Conservation (phyloP, 768 basidiomycete genomes). For the Ephemerocybe angulata region DNA sequence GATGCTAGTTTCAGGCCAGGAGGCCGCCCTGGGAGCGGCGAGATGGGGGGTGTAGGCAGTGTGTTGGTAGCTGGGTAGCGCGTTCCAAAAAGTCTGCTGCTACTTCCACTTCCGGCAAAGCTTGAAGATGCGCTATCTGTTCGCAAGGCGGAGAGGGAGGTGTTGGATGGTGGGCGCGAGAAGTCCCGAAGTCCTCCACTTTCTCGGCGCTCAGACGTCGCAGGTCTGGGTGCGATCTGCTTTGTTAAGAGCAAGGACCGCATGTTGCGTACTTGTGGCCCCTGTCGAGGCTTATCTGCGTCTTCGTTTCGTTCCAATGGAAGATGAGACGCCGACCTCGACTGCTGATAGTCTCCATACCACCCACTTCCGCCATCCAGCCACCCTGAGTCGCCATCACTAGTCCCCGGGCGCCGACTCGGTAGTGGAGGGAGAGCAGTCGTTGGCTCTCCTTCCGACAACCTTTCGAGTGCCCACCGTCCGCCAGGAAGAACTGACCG, state of each 20-base stretch:
- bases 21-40: background rate
- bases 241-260: background rate
- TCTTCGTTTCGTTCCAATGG: background rate
- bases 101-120: background rate
- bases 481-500: background rate
- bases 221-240: background rate
- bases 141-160: background rate
- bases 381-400: background rate
- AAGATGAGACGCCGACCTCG: background rate
- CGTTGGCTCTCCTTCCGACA: background rate
- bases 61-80: background rate
- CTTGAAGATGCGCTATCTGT: background rate
- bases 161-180: no score
- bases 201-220: background rate
- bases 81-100: background rate
- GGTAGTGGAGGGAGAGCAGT: background rate
- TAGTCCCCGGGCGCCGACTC: background rate
- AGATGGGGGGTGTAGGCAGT: background rate
- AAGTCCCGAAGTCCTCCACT: background rate
- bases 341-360: background rate
- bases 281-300: background rate
- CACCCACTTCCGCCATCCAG: background rate
- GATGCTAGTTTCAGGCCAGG: no score
- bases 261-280: background rate
- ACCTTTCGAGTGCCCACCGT: background rate